A percentile compares a stretch with the other conserved stretches of the same genome.
Evolutionary conservation across 2,329 filamentous ascomycete species (phyloP).

Genomic region (Nigrospora sphaerica): DNA sequence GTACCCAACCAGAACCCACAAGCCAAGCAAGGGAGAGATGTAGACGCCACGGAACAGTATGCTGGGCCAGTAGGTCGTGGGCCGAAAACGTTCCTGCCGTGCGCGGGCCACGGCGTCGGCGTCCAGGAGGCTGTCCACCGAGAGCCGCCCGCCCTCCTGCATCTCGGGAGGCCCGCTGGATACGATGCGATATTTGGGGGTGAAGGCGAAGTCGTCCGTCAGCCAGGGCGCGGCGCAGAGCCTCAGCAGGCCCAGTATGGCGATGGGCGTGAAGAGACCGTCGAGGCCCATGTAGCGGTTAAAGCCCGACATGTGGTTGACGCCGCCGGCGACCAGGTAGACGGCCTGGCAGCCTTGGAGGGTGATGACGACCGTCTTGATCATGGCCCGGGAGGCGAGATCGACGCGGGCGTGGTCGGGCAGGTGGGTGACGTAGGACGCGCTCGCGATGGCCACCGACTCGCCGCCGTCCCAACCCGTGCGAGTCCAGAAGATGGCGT

Average conservation of each 20-base stretch:
- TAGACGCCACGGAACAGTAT: slow-evolving; percentile 4
- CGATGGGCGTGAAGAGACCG: slow-evolving; percentile 12
- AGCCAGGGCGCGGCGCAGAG: slow-evolving; percentile 14
- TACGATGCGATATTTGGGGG: background rate
- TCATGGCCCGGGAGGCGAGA: slow-evolving; percentile 5
- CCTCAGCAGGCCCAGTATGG: slow-evolving; percentile 13
- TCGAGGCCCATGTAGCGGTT: slow-evolving; percentile 5
- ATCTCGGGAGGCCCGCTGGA: background rate
- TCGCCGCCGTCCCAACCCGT: slow-evolving; percentile 21
- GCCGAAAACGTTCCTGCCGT: background rate
- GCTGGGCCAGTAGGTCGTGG: slow-evolving; percentile 5
- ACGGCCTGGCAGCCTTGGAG: background rate
- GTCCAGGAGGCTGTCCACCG: background rate
- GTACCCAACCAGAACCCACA: background rate
- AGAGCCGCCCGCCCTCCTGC: background rate
- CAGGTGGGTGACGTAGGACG: slow-evolving; percentile 2
- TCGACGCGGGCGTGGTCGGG: slow-evolving; percentile 2
- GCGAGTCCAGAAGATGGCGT: slow-evolving; percentile 20
- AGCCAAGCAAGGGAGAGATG: slow-evolving; percentile 4
- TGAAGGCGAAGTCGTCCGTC: slow-evolving; percentile 11
- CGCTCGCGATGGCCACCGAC: slow-evolving; percentile 7
- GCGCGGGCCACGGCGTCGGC: background rate
- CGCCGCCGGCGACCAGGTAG: slow-evolving; percentile 2
- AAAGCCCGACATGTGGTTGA: slow-evolving; percentile 3
- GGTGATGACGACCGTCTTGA: slow-evolving; percentile 10